A percentile compares a stretch with the other conserved stretches of the same genome.
Evolutionary conservation across 2,329 filamentous ascomycete species (phyloP).

Genomic region (Reticulascus tulasneorum): DNA sequence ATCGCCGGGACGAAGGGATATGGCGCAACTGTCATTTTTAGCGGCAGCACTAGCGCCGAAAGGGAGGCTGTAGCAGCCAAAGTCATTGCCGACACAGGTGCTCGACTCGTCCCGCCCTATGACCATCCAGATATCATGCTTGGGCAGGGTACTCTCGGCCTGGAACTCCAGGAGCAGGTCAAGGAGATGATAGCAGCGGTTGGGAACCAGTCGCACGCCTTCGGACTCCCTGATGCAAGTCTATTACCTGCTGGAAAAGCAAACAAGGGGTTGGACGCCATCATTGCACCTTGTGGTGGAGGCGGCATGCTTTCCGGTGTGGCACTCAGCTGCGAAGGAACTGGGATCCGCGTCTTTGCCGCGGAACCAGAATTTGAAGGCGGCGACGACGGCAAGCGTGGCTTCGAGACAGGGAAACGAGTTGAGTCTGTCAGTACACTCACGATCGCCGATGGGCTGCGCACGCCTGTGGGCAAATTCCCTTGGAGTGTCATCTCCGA

Average conservation of each 20-base stretch:
- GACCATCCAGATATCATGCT: conserved; percentile 90
- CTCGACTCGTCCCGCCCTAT: conserved; percentile 81
- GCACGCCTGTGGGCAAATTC: conserved; percentile 72
- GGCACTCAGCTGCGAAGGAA: conserved; percentile 70
- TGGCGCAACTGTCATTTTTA: conserved; percentile 75
- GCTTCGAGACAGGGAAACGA: conserved; percentile 59
- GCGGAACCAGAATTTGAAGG: conserved; percentile 81
- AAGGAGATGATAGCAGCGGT: conserved; percentile 41
- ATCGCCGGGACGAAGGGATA: conserved; percentile 78
- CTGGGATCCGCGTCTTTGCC: conserved; percentile 74
- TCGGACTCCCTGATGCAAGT: neutral
- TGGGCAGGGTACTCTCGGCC: conserved; percentile 83
- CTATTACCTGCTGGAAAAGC: conserved; percentile 8
- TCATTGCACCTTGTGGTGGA: conserved; percentile 82
- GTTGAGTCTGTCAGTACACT: conserved; percentile 67
- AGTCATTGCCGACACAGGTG: conserved; percentile 68
- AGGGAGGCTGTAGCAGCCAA: conserved; percentile 72
- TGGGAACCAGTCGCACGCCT: conserved; percentile 12
- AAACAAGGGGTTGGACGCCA: conserved; percentile 53
- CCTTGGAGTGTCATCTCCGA: conserved; percentile 79
- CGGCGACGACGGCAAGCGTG: conserved; percentile 76
- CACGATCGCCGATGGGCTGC: conserved; percentile 84
- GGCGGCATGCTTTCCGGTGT: conserved; percentile 84
- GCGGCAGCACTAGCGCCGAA: conserved; percentile 74
- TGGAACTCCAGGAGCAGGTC: conserved; percentile 79